Evolutionary conservation across 1,139 yeast genomes (phyloP).

Genomic region (Kodamaea alishanica): DNA sequence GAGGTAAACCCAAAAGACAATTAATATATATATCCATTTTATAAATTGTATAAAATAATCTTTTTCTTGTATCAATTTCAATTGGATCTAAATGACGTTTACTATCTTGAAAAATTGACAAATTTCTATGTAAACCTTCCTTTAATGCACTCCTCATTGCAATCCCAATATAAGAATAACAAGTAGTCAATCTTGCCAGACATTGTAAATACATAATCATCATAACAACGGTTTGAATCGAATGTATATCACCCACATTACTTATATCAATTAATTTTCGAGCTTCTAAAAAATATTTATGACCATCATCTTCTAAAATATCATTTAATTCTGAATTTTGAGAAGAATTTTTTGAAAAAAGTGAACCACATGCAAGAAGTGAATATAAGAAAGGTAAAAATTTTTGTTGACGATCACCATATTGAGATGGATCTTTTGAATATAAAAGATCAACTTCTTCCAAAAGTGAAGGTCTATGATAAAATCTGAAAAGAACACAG

Average conservation of each 20-base stretch:
- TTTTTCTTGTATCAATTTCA: conserved; percentile 79
- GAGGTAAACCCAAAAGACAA: conserved; percentile 84
- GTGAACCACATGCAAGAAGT: conserved; percentile 58
- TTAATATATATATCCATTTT: conserved; percentile 90
- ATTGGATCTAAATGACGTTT: conserved; percentile 63
- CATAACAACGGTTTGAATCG: conserved; percentile 69
- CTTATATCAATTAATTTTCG: conserved; percentile 65
- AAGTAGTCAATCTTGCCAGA: conserved; percentile 83
- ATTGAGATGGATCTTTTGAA: conserved; percentile 65
- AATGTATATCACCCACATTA: conserved; percentile 45
- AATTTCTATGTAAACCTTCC: conserved; percentile 82
- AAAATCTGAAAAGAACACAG: conserved; percentile 78
- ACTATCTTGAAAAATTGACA: conserved; percentile 50
- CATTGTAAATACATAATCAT: conserved; percentile 80
- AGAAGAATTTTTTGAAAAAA: conserved; percentile 52
- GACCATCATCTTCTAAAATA: conserved; percentile 69
- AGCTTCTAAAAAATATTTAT: conserved; percentile 79
- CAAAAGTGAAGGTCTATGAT: conserved; percentile 77
- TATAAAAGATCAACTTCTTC: conserved; percentile 50
- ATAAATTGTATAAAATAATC: conserved; percentile 84
- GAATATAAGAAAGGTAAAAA: conserved; percentile 74
- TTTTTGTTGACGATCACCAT: conserved; percentile 69
- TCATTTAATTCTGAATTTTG: conserved; percentile 38
- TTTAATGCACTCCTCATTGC: conserved; percentile 83
- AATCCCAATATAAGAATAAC: conserved; percentile 90